These are phyloP conservation scores for Chaetomiaceae sp. DNA, from an alignment of 2,329 filamentous ascomycete species.

Conservation along the genomic window DNA sequence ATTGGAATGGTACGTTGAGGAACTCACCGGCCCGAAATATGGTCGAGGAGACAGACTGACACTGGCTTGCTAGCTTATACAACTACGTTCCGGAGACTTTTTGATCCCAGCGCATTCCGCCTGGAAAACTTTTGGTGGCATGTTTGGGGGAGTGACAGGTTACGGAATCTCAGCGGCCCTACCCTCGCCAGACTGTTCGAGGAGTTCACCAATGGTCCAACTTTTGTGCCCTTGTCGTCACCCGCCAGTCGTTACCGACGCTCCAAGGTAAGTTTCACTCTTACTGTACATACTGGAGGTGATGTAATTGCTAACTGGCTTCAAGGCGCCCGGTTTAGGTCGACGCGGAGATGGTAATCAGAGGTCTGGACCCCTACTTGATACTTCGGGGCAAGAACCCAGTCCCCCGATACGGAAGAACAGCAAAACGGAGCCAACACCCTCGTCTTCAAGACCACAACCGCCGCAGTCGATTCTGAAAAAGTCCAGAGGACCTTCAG, in stretches of 20 bases:
- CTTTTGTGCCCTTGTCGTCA: conserved; percentile 52
- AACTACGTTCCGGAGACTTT: conserved; percentile 52
- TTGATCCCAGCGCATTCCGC: conserved; percentile 58
- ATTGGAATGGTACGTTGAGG: conserved; percentile 49
- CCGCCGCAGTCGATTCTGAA: conserved; percentile 56
- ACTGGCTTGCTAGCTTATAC: conserved; percentile 47
- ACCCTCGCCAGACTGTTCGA: conserved; percentile 52
- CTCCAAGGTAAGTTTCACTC: conserved; percentile 39
- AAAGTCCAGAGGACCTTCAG: conserved; percentile 51
- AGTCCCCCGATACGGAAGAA: background rate
- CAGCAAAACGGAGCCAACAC: conserved; percentile 21
- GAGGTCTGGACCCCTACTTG: background rate
- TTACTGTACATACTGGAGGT: background rate
- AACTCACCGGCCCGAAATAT: background rate
- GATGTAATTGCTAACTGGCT: conserved; percentile 2
- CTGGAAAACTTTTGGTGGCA: conserved; percentile 65
- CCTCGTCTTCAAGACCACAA: conserved; percentile 44
- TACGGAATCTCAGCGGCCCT: conserved; percentile 46
- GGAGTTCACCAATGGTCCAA: conserved; percentile 54
- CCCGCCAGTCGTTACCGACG: no score
- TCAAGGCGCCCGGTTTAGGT: conserved; percentile 18
- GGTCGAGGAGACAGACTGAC: conserved; percentile 9
- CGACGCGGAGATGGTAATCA: conserved; percentile 18
- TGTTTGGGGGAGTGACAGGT: conserved; percentile 55
- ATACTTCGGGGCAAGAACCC: background rate